Percentiles rank a stretch among this genome's conserved stretches.
These are phyloP conservation scores for Pythium coloratum DNA, from an alignment of 352 stramenopile species.

Conservation along the genomic window DNA sequence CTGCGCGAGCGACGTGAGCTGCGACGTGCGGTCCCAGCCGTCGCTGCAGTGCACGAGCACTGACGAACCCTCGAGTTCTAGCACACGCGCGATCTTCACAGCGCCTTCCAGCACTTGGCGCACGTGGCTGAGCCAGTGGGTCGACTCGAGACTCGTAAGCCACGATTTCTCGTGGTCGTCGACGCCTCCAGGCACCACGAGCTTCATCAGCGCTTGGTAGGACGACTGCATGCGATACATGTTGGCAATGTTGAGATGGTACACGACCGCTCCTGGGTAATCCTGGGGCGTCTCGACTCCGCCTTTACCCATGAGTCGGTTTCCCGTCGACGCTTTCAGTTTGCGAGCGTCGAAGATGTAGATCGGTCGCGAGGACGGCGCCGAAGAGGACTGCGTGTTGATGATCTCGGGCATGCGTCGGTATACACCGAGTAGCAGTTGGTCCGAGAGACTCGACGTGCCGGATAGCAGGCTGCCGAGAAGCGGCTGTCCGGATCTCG, in stretches of 20 bases:
- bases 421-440: slow-evolving; percentile 72
- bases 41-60: slow-evolving; percentile 88
- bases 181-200: slow-evolving; percentile 59
- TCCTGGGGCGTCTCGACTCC: slow-evolving; percentile 86
- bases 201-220: slow-evolving; percentile 66
- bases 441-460: slow-evolving; percentile 72
- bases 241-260: slow-evolving; percentile 91
- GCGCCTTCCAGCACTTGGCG: slow-evolving; percentile 78
- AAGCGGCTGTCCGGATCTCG: slow-evolving; percentile 81
- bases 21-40: slow-evolving; percentile 85
- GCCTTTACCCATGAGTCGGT: slow-evolving; percentile 90
- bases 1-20: slow-evolving; percentile 76
- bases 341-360: slow-evolving; percentile 92
- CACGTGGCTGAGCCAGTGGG: slow-evolving; percentile 85
- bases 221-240: slow-evolving; percentile 93
- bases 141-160: slow-evolving; percentile 71
- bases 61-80: slow-evolving; percentile 80
- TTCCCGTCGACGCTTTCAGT: slow-evolving; percentile 87
- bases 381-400: slow-evolving; percentile 63
- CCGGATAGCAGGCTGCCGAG: slow-evolving; percentile 72
- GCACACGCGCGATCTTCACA: slow-evolving; percentile 83
- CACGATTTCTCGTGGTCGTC: slow-evolving; percentile 72
- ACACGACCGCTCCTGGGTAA: slow-evolving; percentile 73
- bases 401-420: slow-evolving; percentile 83
- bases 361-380: slow-evolving; percentile 62